Evolutionary conservation across 345 rosid genomes (phyloP), one percentile per base, ranked within the genome.

Genomic region (Schrenkiella parvula): DNA sequence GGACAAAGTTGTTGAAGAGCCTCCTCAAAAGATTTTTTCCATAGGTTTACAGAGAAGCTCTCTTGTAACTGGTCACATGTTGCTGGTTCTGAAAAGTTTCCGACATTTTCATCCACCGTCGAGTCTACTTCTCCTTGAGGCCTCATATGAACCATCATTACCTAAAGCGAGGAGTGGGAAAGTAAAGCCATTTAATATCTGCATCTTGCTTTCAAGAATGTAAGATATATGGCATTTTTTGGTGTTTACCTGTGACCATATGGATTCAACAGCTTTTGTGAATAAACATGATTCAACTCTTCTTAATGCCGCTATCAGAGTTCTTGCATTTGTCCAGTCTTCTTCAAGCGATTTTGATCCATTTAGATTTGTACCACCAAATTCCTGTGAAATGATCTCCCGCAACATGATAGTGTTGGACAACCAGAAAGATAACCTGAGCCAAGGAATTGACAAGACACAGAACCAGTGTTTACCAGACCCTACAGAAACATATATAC

Each of bases 361-460:
- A 74, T 78, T 77, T 55, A 22, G 37, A 19, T 48, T 15, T 29
- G 19, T 38, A 35, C 32, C 37, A 37, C 53, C 73, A 82, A 84
- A 88, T 75, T 91, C 84, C 81, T 90, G 82, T 72, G 83, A 82
- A 76, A 90, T 82, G 50, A 88, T 87, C 82, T 91, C 96, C 78
- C 91, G 81, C 81, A 93, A 81, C 79, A 87, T 86, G 74, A 89
- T 79, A 55, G 84, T 68, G 82, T 93, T 93, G 56, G 98, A 93
- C 81, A 93, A 68, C 98, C 98, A 93, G 81, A 83, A 93, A 34
- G 84, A 85, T 73, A 91, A 84, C 95, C 97, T 93, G 87, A 34
- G 59, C 58, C 79, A 56, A 23, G 31, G 73, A 44, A 82, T 12
- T 60, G 25, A 72, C 68, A 73, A 72, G 63, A 42, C 68, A 71